These are phyloP conservation scores for Aspergillus flavus DNA, from an alignment of 2,329 filamentous ascomycete species.

Conservation along the genomic window DNA sequence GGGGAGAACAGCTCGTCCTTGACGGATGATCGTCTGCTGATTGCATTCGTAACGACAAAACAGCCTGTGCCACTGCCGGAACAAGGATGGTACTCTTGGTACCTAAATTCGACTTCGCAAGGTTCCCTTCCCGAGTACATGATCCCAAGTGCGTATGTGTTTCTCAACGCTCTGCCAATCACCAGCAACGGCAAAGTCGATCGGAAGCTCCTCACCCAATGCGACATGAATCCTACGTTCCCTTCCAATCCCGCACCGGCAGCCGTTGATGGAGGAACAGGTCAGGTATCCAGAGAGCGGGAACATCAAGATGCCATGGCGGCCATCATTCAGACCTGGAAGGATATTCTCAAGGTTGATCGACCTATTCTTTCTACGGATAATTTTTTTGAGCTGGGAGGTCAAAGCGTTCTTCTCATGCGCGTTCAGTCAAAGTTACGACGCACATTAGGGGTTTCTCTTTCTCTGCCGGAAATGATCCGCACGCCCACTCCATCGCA, in stretches of 20 bases:
- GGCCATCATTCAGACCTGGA: too few species aligned
- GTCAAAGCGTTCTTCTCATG: neutral
- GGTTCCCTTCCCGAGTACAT: neutral
- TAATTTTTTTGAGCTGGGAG: neutral
- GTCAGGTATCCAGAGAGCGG: too few species aligned
- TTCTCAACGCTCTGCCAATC: neutral
- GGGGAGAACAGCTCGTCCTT: neutral
- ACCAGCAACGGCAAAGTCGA: constrained; percentile 9
- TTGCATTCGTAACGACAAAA: constrained; percentile 6
- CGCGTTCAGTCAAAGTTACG: neutral
- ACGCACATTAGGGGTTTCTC: neutral
- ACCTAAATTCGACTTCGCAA: neutral
- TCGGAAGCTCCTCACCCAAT: too few species aligned
- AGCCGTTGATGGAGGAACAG: too few species aligned
- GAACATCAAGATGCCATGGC: too few species aligned
- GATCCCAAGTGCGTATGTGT: constrained; percentile 5
- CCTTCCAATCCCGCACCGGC: too few species aligned
- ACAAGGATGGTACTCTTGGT: neutral
- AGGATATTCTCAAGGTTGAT: too few species aligned
- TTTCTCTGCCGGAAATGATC: neutral
- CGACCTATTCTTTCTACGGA: too few species aligned
- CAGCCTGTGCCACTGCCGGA: neutral
- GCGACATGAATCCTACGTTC: too few species aligned
- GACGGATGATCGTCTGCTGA: constrained; percentile 5
- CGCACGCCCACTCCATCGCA: neutral